Evolutionary conservation across 1,139 yeast species (phyloP), one percentile per base, ranked within the genome.

Genomic region (Geotrichum siamense): DNA sequence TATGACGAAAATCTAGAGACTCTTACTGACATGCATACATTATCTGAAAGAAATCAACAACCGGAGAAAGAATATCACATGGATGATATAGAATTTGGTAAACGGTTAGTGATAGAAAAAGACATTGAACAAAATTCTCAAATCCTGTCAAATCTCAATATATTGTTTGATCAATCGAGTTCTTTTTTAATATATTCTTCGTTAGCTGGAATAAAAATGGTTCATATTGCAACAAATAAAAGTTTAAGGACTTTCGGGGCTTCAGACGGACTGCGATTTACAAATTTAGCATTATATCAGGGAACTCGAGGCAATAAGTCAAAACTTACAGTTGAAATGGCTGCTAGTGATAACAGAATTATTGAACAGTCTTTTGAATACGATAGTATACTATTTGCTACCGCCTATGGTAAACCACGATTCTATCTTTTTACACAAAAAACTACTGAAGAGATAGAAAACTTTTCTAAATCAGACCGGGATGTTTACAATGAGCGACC

Each of bases 281-380:
- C 54, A 12, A 54, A 55, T 16, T 39, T 66, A 8, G 55, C 63
- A 3, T 48, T 66, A 10, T 60, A 56, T 48, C 68, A 64, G 41
- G 67, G 66, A 16, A 44, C 20, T 39, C 44, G 37, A 44, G 36
- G 57, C 50, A 26, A 51, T 53, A 39, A 48, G 41, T 38, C 52
- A 48, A 39, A 54, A 49, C 34, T 61, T 28, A 64, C 65, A 1
- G 53, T 64, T 17, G 70, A 67, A 22, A 58, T 70, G 50, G 64
- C 71, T 0, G 63, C 74, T 9, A 60, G 69, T 10, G 58, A 56
- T n/a, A 63, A 72, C 44, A 56, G 67, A 10, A 51, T 70, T 3
- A 57, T 71, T 12, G 54, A 60, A 28, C 59, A 66, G n/a, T 61
- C 69, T 22, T 45, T 64, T 36, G 44, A 46, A 3, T 51, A 51